Base-by-base conservation (phyloP, 1,139 yeast species). In the Pichia sp. region DNA sequence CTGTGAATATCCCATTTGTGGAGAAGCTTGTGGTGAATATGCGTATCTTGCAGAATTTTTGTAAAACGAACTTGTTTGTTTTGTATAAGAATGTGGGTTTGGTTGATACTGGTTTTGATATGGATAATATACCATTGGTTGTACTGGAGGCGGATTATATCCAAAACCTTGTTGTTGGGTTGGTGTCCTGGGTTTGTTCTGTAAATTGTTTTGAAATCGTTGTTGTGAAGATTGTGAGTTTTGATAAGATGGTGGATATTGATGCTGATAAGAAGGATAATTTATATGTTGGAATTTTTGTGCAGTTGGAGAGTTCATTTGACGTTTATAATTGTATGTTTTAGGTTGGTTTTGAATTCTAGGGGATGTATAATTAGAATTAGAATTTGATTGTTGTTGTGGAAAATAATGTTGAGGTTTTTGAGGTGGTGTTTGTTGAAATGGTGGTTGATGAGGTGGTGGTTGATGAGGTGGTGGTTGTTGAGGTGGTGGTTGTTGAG, bases 21-120 rank as follows among this genome's bases (percentile, higher is more conserved):
- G 41, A 5, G 41, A 29, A 4, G 34, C 18, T 21, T 38, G 41
- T n/a, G 37, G 31, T 3, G 33, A 33, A 28, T 21, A 30, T 14
- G 28, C 38, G 10, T 26, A 20, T 18, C 42, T 24, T 27, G 35
- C 19, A 13, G 38, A 15, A 30, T 29, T 34, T 6, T 24, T 30
- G 14, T 39, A 23, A 29, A 20, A 25, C 2, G 19, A 20, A 13
- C 22, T 35, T 8, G 9, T 19, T 13, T 22, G 18, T 29, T 29
- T 18, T 29, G 32, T 6, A 8, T 13, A 19, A 19, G 18, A 19
- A 19, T 22, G n/a, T 15, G n/a, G 32, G 18, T 28, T 28, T 9
- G 31, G 8, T 28, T 28, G 31, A 15, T n/a, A 16, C 16, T 18
- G 21, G 16, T 10, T n/a, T 8, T 31, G 35, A 28, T 38, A 27